Percentiles rank a stretch among this genome's conserved stretches.
These are phyloP conservation scores for Yarrowia osloensis DNA, from an alignment of 805 yeast species.

Conservation along the genomic window DNA sequence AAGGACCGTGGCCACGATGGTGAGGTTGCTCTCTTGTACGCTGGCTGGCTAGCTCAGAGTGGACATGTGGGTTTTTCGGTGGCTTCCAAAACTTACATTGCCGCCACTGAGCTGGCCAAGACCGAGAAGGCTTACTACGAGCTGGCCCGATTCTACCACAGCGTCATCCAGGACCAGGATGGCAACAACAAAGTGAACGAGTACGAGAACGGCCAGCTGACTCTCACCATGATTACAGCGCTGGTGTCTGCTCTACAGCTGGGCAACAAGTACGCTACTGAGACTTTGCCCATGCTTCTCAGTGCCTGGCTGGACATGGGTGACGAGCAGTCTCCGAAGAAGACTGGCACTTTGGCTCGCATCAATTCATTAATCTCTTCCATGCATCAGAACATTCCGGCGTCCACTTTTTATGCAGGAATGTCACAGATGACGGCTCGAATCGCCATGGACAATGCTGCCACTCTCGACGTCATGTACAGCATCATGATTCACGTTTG, in stretches of 20 bases:
- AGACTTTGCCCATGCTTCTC: conserved; percentile 84
- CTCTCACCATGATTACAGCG: conserved; percentile 55
- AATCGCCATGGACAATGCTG: conserved; percentile 60
- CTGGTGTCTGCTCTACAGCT: conserved; percentile 61
- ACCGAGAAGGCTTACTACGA: conserved; percentile 18
- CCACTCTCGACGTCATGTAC: conserved; percentile 57
- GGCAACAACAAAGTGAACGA: conserved; percentile 26
- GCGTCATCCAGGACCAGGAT: conserved; percentile 32
- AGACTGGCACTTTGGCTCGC: conserved; percentile 16
- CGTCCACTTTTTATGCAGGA: conserved; percentile 74
- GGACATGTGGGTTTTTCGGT: conserved; percentile 21
- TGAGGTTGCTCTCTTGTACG: conserved; percentile 17
- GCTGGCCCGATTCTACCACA: conserved; percentile 20
- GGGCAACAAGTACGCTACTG: conserved; percentile 70
- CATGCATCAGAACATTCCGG: conserved; percentile 51
- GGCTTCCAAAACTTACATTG: conserved; percentile 9
- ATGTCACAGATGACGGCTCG: conserved; percentile 85
- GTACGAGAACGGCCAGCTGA: conserved; percentile 48
- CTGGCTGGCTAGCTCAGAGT: conserved; percentile 23
- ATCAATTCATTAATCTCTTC: conserved; percentile 39
- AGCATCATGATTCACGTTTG: conserved; percentile 61
- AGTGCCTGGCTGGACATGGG: conserved; percentile 64
- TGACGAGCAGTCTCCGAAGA: conserved; percentile 32
- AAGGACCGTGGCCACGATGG: conserved; percentile 17
- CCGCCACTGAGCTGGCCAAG: conserved; percentile 11